Base-by-base conservation (phyloP, 495 filamentous ascomycete species). In the Aspergillus steynii region DNA sequence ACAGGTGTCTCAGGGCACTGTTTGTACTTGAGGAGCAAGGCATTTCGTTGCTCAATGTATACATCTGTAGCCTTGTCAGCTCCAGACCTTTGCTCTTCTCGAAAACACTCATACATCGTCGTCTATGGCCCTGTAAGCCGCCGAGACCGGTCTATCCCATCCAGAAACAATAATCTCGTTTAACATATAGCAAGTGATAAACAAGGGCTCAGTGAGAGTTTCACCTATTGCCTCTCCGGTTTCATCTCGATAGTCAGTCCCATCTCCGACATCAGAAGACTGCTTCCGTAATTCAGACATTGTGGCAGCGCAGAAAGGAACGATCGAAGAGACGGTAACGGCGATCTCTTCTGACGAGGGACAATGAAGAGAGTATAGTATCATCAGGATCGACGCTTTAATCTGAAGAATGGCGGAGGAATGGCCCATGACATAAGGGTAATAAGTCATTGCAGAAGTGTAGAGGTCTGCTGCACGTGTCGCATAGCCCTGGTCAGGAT, bases 181-280 rank as follows among this genome's bases (percentile, higher is more conserved):
- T 51, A 74, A 60, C 72, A 74, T 74, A 52, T 70, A 74, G 51
- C 70, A 73, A 20, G 70, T 67, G 50, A 74, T 74, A 9, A 74
- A 74, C 64, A 73, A 65, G 5, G 66, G 67, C 62, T 74, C 72
- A 0, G 67, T 66, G 31, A 68, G 59, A 10, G 51, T 48, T n/a
- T 68, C 66, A 15, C 62, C 67, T n/a, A 62, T 55, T 10, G 48
- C 45, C 1, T 56, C 45, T 34, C 64, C 54, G 12, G 55, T 0
- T 42, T 12, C 12, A 42, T 14, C 1, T 42, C 37, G 10, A 14
- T 2, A 47, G 3, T 58, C 55, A 28, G 50, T 56, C 12, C 48
- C 32, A 9, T 65, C 61, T 50, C 59, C 64, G 15, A 62, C 53
- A 4, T 51, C 55, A 9, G 61, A 51, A 7, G 65, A 61, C 0